Conservation (phyloP, 176 grass and related monocot species). For the Echinochloa phyllopogon region DNA sequence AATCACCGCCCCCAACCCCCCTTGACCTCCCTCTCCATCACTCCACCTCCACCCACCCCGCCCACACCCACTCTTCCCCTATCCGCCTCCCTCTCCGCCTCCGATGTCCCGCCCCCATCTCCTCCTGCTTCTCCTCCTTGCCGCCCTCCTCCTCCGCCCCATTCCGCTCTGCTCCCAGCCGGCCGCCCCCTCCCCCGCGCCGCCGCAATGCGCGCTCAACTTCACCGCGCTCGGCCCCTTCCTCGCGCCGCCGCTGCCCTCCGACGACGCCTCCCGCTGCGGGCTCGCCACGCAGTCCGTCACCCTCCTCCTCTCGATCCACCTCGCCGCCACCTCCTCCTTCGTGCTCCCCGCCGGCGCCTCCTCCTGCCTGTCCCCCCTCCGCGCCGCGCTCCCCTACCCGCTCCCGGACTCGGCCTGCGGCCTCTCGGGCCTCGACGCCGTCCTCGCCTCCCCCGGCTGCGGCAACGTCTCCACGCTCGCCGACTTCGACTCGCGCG, state of each 20-base stretch:
- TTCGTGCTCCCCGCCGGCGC: conserved; percentile 54
- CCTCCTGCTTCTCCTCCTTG: neutral
- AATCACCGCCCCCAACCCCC: neutral
- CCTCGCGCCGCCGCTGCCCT: conserved; percentile 18
- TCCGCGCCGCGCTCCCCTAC: conserved; percentile 44
- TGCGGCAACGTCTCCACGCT: conserved; percentile 75
- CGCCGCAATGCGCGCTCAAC: conserved; percentile 68
- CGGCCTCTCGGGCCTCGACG: conserved; percentile 50
- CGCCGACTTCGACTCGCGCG: conserved; percentile 50
- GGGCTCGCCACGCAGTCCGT: conserved; percentile 42
- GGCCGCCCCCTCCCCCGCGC: neutral
- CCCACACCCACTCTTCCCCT: neutral
- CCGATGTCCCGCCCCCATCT: neutral
- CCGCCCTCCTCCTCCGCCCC: conserved; percentile 14
- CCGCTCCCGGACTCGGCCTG: conserved; percentile 50
- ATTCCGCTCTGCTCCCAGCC: conserved; percentile 32
- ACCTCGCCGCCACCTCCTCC: conserved; percentile 52
- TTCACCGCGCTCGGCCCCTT: conserved; percentile 60
- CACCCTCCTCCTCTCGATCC: conserved; percentile 55
- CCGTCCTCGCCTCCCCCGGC: conserved; percentile 48
- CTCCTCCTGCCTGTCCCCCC: conserved; percentile 47
- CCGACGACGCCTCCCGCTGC: conserved; percentile 52
- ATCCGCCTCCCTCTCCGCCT: neutral
- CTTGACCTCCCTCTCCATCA: neutral
- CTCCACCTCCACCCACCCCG: neutral